Evolutionary conservation across 257 asterid species (phyloP).

Genomic region (Solanum etuberosum): DNA sequence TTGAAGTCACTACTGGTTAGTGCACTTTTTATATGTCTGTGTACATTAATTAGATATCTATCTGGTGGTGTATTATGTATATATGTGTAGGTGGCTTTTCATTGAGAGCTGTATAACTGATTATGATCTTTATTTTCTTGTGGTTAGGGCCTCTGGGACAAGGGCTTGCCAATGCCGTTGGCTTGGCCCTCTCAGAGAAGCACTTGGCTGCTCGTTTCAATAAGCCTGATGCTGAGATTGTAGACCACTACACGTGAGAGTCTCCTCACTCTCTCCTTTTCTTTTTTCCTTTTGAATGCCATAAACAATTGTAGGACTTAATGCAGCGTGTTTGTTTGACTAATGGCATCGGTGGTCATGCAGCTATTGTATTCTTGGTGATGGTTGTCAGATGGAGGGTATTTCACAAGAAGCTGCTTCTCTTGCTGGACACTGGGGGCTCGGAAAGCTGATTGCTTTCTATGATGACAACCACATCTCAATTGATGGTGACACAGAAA

Average conservation of each 20-base stretch:
- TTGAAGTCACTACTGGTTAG: constrained; percentile 89
- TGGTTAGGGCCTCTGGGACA: constrained; percentile 81
- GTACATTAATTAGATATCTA: neutral
- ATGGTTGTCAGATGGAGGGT: constrained; percentile 94
- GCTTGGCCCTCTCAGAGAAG: constrained; percentile 79
- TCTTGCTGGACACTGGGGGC: constrained; percentile 91
- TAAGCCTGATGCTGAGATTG: constrained; percentile 62
- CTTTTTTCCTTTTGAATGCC: neutral
- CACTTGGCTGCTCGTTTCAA: constrained; percentile 86
- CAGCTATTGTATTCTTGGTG: constrained; percentile 61
- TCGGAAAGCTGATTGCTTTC: constrained; percentile 74
- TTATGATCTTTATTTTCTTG: constrained; percentile 3
- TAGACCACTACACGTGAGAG: constrained; percentile 77
- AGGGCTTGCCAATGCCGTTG: constrained; percentile 85
- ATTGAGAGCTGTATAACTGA: neutral
- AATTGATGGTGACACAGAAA: constrained; percentile 81
- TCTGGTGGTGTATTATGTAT: neutral
- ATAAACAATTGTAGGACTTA: neutral
- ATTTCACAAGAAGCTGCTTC: constrained; percentile 72
- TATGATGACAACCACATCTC: constrained; percentile 86
- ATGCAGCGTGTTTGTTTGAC: constrained; percentile 7
- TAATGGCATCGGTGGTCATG: constrained; percentile 7
- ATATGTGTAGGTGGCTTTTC: neutral
- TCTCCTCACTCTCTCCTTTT: neutral
- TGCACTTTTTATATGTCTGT: neutral